phyloP scores from a whole-genome alignment of 1,284 basidiomycete species.

The Thecaphora thlaspeos region DNA sequence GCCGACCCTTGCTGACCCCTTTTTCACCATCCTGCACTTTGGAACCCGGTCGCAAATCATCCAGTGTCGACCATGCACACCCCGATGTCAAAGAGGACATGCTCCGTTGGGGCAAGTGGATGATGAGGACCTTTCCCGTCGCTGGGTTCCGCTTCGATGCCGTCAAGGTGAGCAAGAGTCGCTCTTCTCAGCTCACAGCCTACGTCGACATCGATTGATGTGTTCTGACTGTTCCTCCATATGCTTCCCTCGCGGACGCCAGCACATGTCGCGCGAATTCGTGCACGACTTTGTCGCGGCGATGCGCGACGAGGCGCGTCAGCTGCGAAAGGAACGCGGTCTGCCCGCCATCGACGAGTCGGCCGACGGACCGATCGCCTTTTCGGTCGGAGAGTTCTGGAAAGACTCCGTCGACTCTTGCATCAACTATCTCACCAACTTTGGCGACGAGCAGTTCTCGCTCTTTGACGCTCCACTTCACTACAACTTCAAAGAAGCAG shows the following conservation, averaged over 20 bases:
- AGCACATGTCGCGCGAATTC: conserved; percentile 57
- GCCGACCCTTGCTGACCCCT: too few relatives aligned
- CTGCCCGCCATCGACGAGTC: conserved; percentile 35
- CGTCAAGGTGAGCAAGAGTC: conserved; percentile 57
- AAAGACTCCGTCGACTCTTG: conserved; percentile 36
- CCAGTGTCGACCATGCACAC: conserved; percentile 75
- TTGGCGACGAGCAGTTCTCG: conserved; percentile 63
- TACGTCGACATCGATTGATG: too few relatives aligned
- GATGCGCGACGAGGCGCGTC: conserved; percentile 59
- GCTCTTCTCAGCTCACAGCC: too few relatives aligned
- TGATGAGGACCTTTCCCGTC: conserved; percentile 44
- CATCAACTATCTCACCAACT: conserved; percentile 56
- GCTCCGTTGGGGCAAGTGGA: conserved; percentile 66
- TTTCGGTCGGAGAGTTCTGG: conserved; percentile 51
- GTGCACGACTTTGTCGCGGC: conserved; percentile 64
- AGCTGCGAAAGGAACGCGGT: conserved; percentile 34
- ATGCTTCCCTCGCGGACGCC: conserved; percentile 24
- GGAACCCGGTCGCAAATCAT: too few relatives aligned
- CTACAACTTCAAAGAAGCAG: conserved; percentile 65
- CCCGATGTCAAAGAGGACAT: conserved; percentile 66
- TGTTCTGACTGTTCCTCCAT: too few relatives aligned
- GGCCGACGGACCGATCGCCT: conserved; percentile 32
- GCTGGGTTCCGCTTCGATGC: conserved; percentile 53
- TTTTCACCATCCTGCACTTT: too few relatives aligned
- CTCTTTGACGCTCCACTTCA: conserved; percentile 66